These are phyloP conservation scores for Thermothelomyces thermophilus DNA, from an alignment of 2,329 filamentous ascomycete genomes.

Conservation along the genomic window DNA sequence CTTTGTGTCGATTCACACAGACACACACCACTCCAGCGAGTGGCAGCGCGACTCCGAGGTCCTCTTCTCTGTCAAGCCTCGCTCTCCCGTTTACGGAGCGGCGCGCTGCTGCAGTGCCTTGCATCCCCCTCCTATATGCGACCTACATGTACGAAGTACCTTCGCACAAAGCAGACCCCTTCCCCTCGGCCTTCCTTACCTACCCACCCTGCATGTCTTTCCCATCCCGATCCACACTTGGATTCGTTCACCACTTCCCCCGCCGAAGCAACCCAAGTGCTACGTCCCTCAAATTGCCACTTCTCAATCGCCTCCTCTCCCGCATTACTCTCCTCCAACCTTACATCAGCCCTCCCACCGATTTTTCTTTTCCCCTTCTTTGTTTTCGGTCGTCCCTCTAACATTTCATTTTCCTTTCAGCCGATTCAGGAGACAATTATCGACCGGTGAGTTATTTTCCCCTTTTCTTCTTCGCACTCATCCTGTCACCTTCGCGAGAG, in stretches of 20 bases:
- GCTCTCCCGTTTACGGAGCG: slow-evolving; percentile 20
- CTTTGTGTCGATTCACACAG: slow-evolving; percentile 8
- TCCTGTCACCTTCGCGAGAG: not conserved
- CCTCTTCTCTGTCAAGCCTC: slow-evolving; percentile 16
- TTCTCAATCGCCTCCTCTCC: slow-evolving; percentile 23
- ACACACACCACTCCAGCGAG: slow-evolving; percentile 5
- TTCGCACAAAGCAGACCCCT: slow-evolving; percentile 21
- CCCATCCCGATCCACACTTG: slow-evolving; percentile 34
- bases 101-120: slow-evolving; percentile 24
- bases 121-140: slow-evolving; percentile 27
- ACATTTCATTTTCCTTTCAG: slow-evolving; percentile 37
- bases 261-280: slow-evolving; percentile 32
- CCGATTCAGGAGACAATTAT: slow-evolving; percentile 55
- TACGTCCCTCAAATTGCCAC: slow-evolving; percentile 30
- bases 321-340: slow-evolving; percentile 17
- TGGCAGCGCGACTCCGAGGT: slow-evolving; percentile 9
- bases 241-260: slow-evolving; percentile 35
- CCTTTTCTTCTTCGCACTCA: slow-evolving; percentile 13
- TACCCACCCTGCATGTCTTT: slow-evolving; percentile 39
- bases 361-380: slow-evolving; percentile 22
- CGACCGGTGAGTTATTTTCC: slow-evolving; percentile 46
- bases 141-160: slow-evolving; percentile 22
- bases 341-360: slow-evolving; percentile 20
- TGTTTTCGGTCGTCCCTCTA: slow-evolving; percentile 29
- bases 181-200: slow-evolving; percentile 28